These are phyloP conservation scores for Trichophyton schoenleinii DNA, from an alignment of 2,329 filamentous ascomycete species.

Conservation along the genomic window DNA sequence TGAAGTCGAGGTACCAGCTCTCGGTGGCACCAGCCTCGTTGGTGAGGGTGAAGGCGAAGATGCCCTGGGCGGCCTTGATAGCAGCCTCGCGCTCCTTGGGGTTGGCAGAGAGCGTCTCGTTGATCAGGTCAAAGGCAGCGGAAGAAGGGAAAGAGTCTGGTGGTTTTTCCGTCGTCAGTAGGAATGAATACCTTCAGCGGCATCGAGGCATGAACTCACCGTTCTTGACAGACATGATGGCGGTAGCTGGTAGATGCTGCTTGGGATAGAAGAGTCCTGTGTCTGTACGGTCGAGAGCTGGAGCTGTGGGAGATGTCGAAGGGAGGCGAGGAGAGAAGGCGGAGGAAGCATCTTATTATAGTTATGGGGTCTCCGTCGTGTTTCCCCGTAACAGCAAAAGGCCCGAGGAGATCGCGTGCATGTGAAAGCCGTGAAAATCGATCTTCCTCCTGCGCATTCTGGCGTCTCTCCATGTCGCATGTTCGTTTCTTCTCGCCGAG, in stretches of 20 bases:
- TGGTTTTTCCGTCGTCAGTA: neutral
- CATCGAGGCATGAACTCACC: slow-evolving; percentile 36
- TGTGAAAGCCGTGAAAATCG: slow-evolving; percentile 20
- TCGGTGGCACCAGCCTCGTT: slow-evolving; percentile 68
- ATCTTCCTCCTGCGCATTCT: too few relatives aligned
- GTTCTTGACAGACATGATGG: slow-evolving; percentile 60
- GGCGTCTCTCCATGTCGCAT: too few relatives aligned
- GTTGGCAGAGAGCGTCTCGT: slow-evolving; percentile 53
- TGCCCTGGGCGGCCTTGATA: slow-evolving; percentile 72
- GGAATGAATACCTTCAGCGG: neutral
- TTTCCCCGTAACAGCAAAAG: neutral
- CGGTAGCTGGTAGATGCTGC: neutral
- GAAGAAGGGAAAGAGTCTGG: slow-evolving; percentile 61
- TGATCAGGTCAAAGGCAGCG: slow-evolving; percentile 80
- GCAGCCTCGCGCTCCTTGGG: slow-evolving; percentile 71
- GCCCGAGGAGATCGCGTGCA: slow-evolving; percentile 16
- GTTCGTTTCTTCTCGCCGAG: neutral
- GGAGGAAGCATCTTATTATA: neutral
- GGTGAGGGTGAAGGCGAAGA: slow-evolving; percentile 89
- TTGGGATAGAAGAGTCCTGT: neutral
- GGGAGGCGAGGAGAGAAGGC: neutral
- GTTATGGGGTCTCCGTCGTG: neutral
- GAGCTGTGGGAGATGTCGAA: neutral
- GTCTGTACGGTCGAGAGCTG: too few relatives aligned
- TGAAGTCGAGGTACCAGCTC: slow-evolving; percentile 92